Evolutionary conservation across 495 filamentous ascomycete genomes (phyloP).

Genomic region (Xylaria venustula): DNA sequence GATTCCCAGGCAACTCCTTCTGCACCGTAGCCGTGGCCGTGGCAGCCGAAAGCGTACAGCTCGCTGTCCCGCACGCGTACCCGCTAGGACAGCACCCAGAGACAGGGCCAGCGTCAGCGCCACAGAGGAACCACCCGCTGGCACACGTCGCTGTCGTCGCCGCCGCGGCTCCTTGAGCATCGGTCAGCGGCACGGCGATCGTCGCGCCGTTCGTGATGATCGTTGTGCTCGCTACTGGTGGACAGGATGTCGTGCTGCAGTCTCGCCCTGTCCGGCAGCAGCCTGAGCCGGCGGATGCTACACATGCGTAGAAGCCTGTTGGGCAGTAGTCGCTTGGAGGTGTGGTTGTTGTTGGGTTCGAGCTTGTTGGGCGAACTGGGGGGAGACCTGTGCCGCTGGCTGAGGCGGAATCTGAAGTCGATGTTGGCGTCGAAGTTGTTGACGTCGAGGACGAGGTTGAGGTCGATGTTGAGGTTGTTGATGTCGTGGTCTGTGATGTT

Average conservation of each 20-base stretch:
- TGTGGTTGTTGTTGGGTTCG: conserved; percentile 15
- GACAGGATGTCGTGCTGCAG: conserved; percentile 61
- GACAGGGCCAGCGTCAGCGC: conserved; percentile 46
- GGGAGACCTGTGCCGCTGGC: conserved; percentile 28
- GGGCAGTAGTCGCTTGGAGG: conserved; percentile 49
- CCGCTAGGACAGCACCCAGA: conserved; percentile 80
- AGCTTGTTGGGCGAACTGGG: conserved; percentile 40
- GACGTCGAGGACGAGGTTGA: conserved; percentile 15
- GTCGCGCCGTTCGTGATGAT: conserved; percentile 66
- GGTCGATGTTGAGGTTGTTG: conserved; percentile 31
- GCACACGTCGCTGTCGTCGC: conserved; percentile 57
- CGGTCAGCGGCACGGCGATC: conserved; percentile 59
- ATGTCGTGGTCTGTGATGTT: conserved; percentile 23
- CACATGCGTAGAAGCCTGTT: conserved; percentile 56
- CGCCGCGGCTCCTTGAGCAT: conserved; percentile 32
- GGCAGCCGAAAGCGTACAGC: conserved; percentile 56
- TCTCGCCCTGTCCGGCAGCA: conserved; percentile 76
- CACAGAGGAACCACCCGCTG: conserved; percentile 73
- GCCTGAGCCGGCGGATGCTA: conserved; percentile 50
- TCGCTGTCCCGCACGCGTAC: conserved; percentile 66
- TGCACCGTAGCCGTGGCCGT: conserved; percentile 54
- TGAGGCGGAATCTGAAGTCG: conserved; percentile 37
- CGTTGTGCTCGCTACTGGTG: conserved; percentile 56
- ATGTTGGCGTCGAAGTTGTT: conserved; percentile 29
- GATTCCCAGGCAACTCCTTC: conserved; percentile 51